A percentile compares a stretch with the other conserved stretches of the same genome.
Conservation (phyloP, 1,284 basidiomycete genomes). For the Afroboletus lepidellus region DNA sequence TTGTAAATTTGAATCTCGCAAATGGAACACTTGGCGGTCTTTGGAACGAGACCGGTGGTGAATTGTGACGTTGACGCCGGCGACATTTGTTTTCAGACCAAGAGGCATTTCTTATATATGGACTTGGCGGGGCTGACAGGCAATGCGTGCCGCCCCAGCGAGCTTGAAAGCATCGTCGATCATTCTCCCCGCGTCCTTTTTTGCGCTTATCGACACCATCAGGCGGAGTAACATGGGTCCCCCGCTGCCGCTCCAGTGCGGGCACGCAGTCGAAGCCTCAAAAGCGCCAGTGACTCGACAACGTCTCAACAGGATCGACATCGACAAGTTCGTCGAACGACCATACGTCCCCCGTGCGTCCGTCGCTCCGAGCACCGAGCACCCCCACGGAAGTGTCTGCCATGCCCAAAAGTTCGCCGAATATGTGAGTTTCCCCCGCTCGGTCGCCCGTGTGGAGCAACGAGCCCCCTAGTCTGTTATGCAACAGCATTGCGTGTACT, state of each 20-base stretch:
- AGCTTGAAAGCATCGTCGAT: constrained; percentile 15
- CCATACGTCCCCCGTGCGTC: constrained; percentile 32
- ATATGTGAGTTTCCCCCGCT: constrained; percentile 18
- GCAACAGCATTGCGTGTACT: constrained; percentile 46
- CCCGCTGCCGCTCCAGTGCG: constrained; percentile 16
- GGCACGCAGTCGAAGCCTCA: constrained; percentile 18
- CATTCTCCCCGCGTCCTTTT: constrained; percentile 18
- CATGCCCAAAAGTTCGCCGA: constrained; percentile 20
- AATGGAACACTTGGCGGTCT: constrained; percentile 8
- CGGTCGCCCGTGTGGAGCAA: neutral
- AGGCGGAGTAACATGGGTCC: constrained; percentile 21
- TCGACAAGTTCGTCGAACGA: constrained; percentile 25
- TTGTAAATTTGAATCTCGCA: constrained; percentile 17
- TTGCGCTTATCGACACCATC: constrained; percentile 19
- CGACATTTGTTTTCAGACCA: constrained; percentile 20
- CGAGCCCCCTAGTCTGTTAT: constrained; percentile 29
- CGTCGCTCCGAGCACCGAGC: constrained; percentile 25
- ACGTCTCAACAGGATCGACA: constrained; percentile 25
- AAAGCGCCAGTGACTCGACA: constrained; percentile 23
- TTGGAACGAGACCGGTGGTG: neutral
- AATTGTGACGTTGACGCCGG: constrained; percentile 1
- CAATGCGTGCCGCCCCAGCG: constrained; percentile 15
- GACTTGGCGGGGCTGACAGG: constrained; percentile 11
- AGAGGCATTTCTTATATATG: neutral
- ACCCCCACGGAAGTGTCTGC: constrained; percentile 18